Base-by-base conservation (phyloP, 1,284 basidiomycete genomes). In the Austroboletus niveus region DNA sequence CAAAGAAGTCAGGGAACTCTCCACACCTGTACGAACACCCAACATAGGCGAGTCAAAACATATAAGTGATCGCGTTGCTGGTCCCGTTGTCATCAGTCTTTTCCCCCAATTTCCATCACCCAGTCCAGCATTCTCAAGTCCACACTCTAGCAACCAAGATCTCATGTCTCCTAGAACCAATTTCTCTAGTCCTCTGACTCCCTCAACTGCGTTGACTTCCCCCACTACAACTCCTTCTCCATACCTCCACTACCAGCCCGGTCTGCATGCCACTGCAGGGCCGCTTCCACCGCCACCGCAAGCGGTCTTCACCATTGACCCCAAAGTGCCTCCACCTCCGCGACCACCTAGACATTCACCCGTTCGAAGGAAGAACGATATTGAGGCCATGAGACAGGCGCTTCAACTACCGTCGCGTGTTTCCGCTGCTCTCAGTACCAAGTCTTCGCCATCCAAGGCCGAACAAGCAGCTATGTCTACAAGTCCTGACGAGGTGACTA, bases 231-330 rank as follows among this genome's bases (percentile, higher is more conserved):
- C 63, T 3, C 58, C 62, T 27, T 67, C 68, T 14, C 63, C 77
- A 5, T 86, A 80, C 65, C 67, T 84, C 47, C 70, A 77, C 58
- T 87, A 88, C 62, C 77, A 85, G 55, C 84, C 83, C 44, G 85
- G 84, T 46, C 60, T 84, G 6, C 83, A 89, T 68, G 75, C 86
- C 7, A 87, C 77, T 17, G 85, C 86, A 39, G 84, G 87, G 1
- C 85, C 87, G 40, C 73, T 87, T 56, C 86, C 87, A 38, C 78
- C 80, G 32, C 85, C 85, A 27, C 84, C 85, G 7, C 73, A 81
- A 53, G 74, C 81, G 29, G 66, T 75, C 52, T 77, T 82, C 53
- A 74, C 72, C 53, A 72, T 81, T 30, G 71, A 77, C 51, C 55
- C 66, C 22, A 71, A 47, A 60, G 58, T 69, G 15, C 72, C 78